Evolutionary conservation across 1,284 basidiomycete genomes (phyloP).

Genomic region (Apiotrichum porosum): DNA sequence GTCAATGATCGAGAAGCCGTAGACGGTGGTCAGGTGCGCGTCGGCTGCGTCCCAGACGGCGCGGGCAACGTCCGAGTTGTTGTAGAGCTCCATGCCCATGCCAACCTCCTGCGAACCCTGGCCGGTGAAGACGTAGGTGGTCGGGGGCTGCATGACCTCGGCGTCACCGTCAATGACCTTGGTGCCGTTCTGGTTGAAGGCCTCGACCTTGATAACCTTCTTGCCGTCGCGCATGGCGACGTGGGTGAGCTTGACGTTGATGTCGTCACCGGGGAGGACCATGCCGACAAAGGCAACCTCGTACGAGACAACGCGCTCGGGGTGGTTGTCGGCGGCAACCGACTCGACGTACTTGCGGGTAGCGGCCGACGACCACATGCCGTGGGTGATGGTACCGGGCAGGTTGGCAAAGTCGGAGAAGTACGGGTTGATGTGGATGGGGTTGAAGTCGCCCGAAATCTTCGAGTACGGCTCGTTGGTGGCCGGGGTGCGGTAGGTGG

Average conservation of each 20-base stretch:
- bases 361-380: slow-evolving; percentile 93
- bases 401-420: slow-evolving; percentile 91
- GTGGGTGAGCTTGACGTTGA: slow-evolving; percentile 84
- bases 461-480: slow-evolving; percentile 93
- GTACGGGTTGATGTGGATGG: slow-evolving; percentile 96
- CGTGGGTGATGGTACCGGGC: slow-evolving; percentile 95
- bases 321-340: slow-evolving; percentile 86
- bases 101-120: slow-evolving; percentile 97
- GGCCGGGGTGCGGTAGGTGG: slow-evolving; percentile 68
- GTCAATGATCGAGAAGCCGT: slow-evolving; percentile 95
- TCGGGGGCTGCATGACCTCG: slow-evolving; percentile 86
- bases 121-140: slow-evolving; percentile 96
- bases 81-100: slow-evolving; percentile 99
- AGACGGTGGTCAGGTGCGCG: slow-evolving; percentile 83
- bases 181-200: slow-evolving; percentile 76
- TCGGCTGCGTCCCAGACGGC: slow-evolving; percentile 98
- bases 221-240: slow-evolving; percentile 86
- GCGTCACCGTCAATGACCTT: slow-evolving; percentile 89
- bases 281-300: slow-evolving; percentile 92
- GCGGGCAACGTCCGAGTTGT: slow-evolving; percentile 82
- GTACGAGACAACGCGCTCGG: slow-evolving; percentile 85
- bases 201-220: slow-evolving; percentile 86
- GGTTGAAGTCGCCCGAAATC: slow-evolving; percentile 91
- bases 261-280: slow-evolving; percentile 89
- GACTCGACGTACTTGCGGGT: slow-evolving; percentile 90